phyloP scores from a whole-genome alignment of 176 grass and related monocot species.

The Rhynchospora tenuis region DNA sequence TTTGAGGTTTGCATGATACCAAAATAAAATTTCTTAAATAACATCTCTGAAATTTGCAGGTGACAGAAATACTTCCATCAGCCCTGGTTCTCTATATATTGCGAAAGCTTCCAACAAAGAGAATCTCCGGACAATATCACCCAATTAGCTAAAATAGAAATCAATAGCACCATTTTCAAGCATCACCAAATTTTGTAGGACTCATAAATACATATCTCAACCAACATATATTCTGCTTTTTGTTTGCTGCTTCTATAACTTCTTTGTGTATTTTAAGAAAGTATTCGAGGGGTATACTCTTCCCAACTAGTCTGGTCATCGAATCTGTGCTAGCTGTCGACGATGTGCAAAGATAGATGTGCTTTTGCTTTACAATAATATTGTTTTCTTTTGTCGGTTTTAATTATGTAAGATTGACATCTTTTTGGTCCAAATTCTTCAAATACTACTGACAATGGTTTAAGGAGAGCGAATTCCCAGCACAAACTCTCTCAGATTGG shows the following conservation, averaged over 20 bases:
- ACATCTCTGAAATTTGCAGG: constrained; percentile 8
- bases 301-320: neutral
- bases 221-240: neutral
- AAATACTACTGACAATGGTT: no score
- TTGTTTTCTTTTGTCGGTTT: neutral
- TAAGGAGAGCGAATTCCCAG: no score
- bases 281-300: neutral
- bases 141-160: constrained; percentile 16
- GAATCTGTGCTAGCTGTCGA: neutral
- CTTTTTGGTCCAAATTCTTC: no score
- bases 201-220: neutral
- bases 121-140: constrained; percentile 36
- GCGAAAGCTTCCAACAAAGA: constrained; percentile 37
- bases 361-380: neutral
- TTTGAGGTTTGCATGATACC: neutral
- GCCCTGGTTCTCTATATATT: constrained; percentile 37
- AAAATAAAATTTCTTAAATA: neutral
- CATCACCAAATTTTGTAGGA: neutral
- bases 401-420: neutral
- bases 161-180: neutral
- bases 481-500: no score
- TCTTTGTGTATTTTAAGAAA: neutral
- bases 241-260: neutral
- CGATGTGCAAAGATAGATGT: neutral
- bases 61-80: constrained; percentile 33